Conservation (phyloP, 176 grass and related monocot genomes). For the Tillandsia fasciculata region DNA sequence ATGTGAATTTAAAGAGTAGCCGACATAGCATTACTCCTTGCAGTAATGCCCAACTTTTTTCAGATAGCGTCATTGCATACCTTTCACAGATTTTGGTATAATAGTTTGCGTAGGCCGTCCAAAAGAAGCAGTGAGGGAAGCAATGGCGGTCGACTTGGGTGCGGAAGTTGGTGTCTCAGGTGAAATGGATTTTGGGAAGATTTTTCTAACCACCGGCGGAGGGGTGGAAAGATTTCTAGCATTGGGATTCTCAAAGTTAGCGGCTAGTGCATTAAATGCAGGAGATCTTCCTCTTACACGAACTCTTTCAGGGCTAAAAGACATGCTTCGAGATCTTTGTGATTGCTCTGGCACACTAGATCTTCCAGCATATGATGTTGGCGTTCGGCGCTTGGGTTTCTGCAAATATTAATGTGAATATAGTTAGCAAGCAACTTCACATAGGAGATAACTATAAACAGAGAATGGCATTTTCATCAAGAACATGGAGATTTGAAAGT, state of each 20-base stretch:
- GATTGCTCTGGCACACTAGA: conserved; percentile 59
- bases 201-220: conserved; percentile 69
- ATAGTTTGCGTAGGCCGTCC: conserved; percentile 33
- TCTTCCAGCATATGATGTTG: conserved; percentile 39
- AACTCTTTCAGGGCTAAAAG: conserved; percentile 77
- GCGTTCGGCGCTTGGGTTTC: conserved; percentile 60
- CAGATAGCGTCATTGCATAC: conserved; percentile 27
- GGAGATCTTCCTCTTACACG: conserved; percentile 80
- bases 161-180: conserved; percentile 34
- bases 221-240: conserved; percentile 83
- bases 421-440: conserved; percentile 11
- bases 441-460: conserved; percentile 2
- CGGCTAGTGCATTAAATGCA: conserved; percentile 73
- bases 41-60: neutral
- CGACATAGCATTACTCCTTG: too few species aligned
- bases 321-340: conserved; percentile 79
- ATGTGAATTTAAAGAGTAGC: too few species aligned
- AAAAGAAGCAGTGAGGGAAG: conserved; percentile 36
- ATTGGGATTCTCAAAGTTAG: conserved; percentile 77
- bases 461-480: too few species aligned
- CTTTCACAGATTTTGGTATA: conserved; percentile 47
- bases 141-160: conserved; percentile 44
- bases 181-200: conserved; percentile 65
- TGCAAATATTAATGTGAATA: conserved; percentile 18
- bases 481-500: too few species aligned